Base-by-base conservation (phyloP, 768 basidiomycete genomes). In the Rhodotorula babjevae region DNA sequence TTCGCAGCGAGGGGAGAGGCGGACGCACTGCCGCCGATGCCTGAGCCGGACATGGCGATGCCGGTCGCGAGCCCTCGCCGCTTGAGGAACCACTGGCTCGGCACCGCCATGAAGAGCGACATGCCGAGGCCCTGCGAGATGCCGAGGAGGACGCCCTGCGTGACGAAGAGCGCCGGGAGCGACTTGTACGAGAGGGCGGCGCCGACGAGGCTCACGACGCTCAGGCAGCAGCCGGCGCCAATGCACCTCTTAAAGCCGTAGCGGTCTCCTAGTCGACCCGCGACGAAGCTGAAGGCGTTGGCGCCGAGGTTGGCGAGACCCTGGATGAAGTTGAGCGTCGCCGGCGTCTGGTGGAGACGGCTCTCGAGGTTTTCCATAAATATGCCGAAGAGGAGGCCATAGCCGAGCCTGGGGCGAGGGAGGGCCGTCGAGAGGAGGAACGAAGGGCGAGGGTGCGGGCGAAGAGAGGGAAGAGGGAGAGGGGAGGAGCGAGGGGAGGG, bases 61-160 rank as follows among this genome's bases (percentile, higher is more conserved):
- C 79, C 79, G 49, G 76, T 78, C 3, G 79, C 78, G 2, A 79
- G 55, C 7, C 79, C 79, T 58, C 79, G 61, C 18, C 74, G 62
- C 50, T 67, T 71, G 59, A 76, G 76, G 69, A 80, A 80, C 78
- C 78, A 80, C 44, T 80, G 79, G 3, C 72, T 73, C 33, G 79
- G 78, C 0, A 78, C 55, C 0, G 78, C 77, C 77, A 80, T 77
- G 77, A 78, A 80, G 52, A 70, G 69, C 19, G 58, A 27, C 56
- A 70, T 57, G 40, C 57, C 27, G 63, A 70, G 31, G 2, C 69
- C 69, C 8, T 65, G 69, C 11, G 16, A 5, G 29, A 59, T 1
- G 19, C 65, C 65, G 11, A 72, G 49, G 7, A 63, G 11, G 14
- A 42, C 21, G 23, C 71, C 71, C 29, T 72, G 71, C 5, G 60